Conservation (phyloP, 2,329 filamentous ascomycete species). For the Stagonosporopsis cucurbitacearum region DNA sequence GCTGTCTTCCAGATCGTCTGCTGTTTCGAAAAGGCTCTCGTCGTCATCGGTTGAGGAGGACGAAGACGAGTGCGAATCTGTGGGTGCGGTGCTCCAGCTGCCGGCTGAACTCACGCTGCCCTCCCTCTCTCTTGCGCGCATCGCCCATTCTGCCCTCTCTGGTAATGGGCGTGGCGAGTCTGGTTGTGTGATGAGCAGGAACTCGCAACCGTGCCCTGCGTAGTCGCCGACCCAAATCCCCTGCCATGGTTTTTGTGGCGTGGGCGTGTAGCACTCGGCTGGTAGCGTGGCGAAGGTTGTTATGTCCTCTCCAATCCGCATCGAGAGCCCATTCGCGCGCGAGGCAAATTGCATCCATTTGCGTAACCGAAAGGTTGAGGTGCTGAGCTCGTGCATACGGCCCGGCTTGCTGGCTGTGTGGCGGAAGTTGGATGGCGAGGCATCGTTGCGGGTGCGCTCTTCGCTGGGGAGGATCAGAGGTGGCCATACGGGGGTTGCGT, state of each 20-base stretch:
- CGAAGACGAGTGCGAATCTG: conserved; percentile 8
- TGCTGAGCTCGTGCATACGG: conserved; percentile 65
- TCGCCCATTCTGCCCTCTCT: conserved; percentile 37
- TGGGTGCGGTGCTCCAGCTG: conserved; percentile 44
- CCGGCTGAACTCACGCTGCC: conserved; percentile 40
- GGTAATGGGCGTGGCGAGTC: conserved; percentile 57
- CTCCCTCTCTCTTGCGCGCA: conserved; percentile 34
- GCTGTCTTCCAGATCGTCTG: conserved; percentile 50
- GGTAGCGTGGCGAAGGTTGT: conserved; percentile 76
- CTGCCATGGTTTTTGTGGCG: conserved; percentile 78
- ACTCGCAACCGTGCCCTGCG: conserved; percentile 85
- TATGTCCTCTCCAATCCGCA: conserved; percentile 60
- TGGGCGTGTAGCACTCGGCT: conserved; percentile 78
- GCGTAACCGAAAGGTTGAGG: conserved; percentile 71
- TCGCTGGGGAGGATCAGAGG: conserved; percentile 71
- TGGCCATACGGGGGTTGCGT: conserved; percentile 69
- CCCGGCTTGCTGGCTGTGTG: conserved; percentile 58
- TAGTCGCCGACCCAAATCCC: conserved; percentile 96
- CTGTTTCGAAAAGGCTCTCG: conserved; percentile 20
- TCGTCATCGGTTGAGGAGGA: conserved; percentile 7
- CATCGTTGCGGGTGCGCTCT: conserved; percentile 61
- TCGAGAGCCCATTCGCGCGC: conserved; percentile 37
- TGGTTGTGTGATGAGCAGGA: conserved; percentile 80
- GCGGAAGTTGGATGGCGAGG: conserved; percentile 52
- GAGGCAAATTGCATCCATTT: conserved; percentile 74